Percentiles rank a stretch among this genome's conserved stretches.
Evolutionary conservation across 2,329 filamentous ascomycete species (phyloP).

Genomic region (Trichoderma sp.): DNA sequence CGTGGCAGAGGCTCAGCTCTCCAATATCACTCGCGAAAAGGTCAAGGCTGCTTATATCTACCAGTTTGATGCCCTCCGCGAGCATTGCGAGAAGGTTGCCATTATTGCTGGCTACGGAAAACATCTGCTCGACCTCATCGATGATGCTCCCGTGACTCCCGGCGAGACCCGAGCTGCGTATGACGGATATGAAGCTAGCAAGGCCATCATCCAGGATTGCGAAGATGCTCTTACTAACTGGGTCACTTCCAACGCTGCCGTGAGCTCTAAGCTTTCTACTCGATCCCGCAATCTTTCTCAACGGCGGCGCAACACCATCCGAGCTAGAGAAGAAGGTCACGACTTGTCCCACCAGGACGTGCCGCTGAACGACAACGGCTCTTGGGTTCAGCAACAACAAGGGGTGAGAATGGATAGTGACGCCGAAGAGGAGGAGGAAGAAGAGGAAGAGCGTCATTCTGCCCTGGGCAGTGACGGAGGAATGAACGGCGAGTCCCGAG

Average conservation of each 20-base stretch:
- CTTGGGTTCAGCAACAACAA: constrained; percentile 74
- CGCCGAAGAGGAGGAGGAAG: constrained; percentile 57
- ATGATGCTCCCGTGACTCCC: constrained; percentile 94
- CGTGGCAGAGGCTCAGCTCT: constrained; percentile 94
- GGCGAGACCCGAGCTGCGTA: constrained; percentile 95
- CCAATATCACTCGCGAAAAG: constrained; percentile 99
- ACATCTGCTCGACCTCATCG: constrained; percentile 93
- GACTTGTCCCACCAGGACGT: constrained; percentile 83
- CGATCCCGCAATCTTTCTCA: constrained; percentile 86
- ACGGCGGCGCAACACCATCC: constrained; percentile 72
- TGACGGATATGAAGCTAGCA: constrained; percentile 97
- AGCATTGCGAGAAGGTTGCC: constrained; percentile 97
- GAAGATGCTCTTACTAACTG: constrained; percentile 97
- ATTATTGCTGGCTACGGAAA: constrained; percentile 98
- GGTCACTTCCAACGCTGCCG: constrained; percentile 86
- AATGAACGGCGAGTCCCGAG: constrained; percentile 56
- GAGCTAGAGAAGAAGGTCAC: constrained; percentile 65
- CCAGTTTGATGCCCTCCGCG: constrained; percentile 94
- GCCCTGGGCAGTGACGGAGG: constrained; percentile 52
- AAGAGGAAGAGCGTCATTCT: constrained; percentile 52
- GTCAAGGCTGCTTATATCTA: constrained; percentile 97
- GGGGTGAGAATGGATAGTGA: constrained; percentile 63
- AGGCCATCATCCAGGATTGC: constrained; percentile 98
- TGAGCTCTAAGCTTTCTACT: constrained; percentile 81
- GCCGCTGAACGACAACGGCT: constrained; percentile 73